These are phyloP conservation scores for Aureobasidium melanogenum DNA, from an alignment of 2,329 filamentous ascomycete species.

Conservation along the genomic window DNA sequence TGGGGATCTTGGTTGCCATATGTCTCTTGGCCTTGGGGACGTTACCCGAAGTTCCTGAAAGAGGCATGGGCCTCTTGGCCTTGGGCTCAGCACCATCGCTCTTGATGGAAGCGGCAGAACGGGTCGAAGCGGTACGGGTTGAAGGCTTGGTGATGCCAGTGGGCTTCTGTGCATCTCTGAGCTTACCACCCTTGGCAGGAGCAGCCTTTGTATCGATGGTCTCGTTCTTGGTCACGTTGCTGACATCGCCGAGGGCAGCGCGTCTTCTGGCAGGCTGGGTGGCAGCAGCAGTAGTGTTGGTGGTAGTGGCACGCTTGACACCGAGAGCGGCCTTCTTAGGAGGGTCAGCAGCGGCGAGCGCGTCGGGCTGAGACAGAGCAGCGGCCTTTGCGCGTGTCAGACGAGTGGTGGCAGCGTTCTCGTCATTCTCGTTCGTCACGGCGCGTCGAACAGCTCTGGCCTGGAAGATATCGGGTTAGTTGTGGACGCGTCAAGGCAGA, in stretches of 20 bases:
- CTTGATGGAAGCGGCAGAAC: slow-evolving; percentile 57
- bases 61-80: slow-evolving; percentile 63
- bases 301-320: slow-evolving; percentile 34
- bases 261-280: slow-evolving; percentile 57
- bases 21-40: slow-evolving; percentile 59
- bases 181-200: slow-evolving; percentile 38
- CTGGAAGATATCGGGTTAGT: slow-evolving; percentile 41
- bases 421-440: slow-evolving; percentile 87
- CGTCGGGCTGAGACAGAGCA: slow-evolving; percentile 43
- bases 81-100: slow-evolving; percentile 40
- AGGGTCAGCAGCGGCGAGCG: slow-evolving; percentile 48
- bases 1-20: slow-evolving; percentile 44
- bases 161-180: slow-evolving; percentile 57
- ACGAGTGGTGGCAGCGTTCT: slow-evolving; percentile 68
- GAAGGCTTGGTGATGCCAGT: slow-evolving; percentile 69
- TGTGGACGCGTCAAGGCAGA: slow-evolving; percentile 18
- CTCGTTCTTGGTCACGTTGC: slow-evolving; percentile 81
- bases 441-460: slow-evolving; percentile 66
- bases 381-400: slow-evolving; percentile 89
- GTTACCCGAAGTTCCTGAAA: slow-evolving; percentile 57
- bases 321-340: slow-evolving; percentile 39
- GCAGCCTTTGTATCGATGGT: slow-evolving; percentile 59
- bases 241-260: slow-evolving; percentile 83
- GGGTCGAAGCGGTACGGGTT: slow-evolving; percentile 49
- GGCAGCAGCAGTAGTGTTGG: slow-evolving; percentile 33